phyloP scores from a whole-genome alignment of 257 asterid genomes.

The Scutellaria barbata region DNA sequence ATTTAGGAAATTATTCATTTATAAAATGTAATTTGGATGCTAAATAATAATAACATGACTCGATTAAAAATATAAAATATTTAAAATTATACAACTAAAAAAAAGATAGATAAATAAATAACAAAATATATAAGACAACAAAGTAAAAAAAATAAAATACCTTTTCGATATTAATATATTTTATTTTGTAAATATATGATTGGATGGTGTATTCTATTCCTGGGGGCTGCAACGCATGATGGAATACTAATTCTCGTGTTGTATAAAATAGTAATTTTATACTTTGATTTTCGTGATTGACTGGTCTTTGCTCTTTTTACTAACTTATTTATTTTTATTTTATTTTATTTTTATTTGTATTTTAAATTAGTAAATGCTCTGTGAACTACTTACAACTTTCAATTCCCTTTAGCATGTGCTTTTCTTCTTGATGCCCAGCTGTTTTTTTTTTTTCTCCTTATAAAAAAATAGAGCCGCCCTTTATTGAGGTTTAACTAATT shows the following conservation, averaged over 20 bases:
- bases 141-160: no score
- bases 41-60: no score
- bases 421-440: constrained; percentile 24
- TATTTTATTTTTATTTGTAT: constrained; percentile 17
- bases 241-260: constrained; percentile 4
- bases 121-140: no score
- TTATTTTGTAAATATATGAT: no score
- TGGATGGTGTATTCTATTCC: not conserved
- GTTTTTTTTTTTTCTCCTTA: not conserved
- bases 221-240: constrained; percentile 23
- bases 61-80: no score
- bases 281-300: constrained; percentile 44
- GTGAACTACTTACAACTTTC: constrained; percentile 33
- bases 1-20: no score
- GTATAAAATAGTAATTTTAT: constrained; percentile 1
- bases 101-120: no score
- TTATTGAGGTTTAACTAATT: no score
- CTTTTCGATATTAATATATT: no score
- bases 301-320: constrained; percentile 42
- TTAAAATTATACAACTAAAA: no score
- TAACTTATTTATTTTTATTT: constrained; percentile 3
- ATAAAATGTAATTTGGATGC: no score
- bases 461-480: no score
- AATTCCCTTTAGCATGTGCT: constrained; percentile 34
- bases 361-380: constrained; percentile 25